Evolutionary conservation across 2,329 filamentous ascomycete genomes (phyloP).

Genomic region (Nemania sp.): DNA sequence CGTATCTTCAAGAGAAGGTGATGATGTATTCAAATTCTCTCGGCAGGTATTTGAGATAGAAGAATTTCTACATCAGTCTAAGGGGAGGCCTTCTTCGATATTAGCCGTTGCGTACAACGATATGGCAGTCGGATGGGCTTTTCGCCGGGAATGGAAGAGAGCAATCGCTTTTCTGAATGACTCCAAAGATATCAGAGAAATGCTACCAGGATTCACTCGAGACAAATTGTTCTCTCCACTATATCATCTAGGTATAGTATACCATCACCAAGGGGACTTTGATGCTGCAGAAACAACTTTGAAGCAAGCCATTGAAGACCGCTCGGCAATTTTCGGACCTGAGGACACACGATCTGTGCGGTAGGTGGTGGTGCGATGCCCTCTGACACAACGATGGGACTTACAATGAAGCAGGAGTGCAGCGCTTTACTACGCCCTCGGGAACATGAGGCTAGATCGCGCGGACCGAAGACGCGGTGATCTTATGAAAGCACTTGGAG

Average conservation of each 20-base stretch:
- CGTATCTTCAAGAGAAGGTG: background rate
- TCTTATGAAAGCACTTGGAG: background rate
- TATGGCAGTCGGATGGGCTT: background rate
- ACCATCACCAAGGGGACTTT: slow-evolving; percentile 1
- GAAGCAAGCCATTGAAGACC: background rate
- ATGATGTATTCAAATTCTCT: background rate
- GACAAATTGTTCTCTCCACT: background rate
- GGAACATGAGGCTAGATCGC: background rate
- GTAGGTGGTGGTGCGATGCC: background rate
- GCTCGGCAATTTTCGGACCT: background rate
- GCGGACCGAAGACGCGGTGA: background rate
- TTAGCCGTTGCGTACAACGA: slow-evolving; percentile 3
- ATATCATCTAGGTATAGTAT: background rate
- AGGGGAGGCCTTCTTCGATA: background rate
- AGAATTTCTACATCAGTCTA: background rate
- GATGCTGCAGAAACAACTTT: background rate
- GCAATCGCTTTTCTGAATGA: background rate
- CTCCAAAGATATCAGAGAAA: background rate
- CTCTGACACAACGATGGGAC: background rate
- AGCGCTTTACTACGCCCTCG: background rate
- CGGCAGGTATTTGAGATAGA: background rate
- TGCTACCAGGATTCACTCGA: background rate
- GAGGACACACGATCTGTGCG: background rate
- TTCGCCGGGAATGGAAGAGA: background rate
- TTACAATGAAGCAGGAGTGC: background rate